Conservation (phyloP, 1,284 basidiomycete species). For the Ganoderma lingzhi region DNA sequence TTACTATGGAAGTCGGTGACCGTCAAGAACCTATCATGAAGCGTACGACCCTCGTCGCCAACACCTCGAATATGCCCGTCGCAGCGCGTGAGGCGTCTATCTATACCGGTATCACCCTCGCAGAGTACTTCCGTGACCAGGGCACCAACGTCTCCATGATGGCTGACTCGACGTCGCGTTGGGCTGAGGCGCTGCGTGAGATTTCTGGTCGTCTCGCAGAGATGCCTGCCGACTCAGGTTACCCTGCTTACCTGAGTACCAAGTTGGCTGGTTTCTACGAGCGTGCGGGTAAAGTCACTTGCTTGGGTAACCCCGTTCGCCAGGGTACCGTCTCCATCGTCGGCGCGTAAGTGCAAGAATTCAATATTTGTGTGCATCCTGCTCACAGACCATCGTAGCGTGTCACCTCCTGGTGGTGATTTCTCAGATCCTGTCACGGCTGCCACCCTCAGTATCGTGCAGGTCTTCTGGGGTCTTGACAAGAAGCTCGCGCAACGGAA, state of each 20-base stretch:
- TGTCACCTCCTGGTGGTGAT: conserved; percentile 98
- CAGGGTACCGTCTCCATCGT: conserved; percentile 98
- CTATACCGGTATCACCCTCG: conserved; percentile 99
- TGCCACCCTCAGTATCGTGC: conserved; percentile 97
- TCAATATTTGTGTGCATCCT: background rate
- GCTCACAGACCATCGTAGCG: conserved; percentile 55
- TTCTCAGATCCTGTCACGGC: conserved; percentile 99
- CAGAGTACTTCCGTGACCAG: conserved; percentile 99
- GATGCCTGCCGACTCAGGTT: conserved; percentile 99
- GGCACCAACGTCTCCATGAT: conserved; percentile 99
- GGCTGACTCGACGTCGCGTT: conserved; percentile 99
- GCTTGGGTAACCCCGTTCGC: conserved; percentile 90
- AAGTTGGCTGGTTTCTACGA: conserved; percentile 99
- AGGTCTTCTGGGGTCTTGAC: conserved; percentile 97
- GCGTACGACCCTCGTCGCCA: conserved; percentile 98
- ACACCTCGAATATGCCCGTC: conserved; percentile 99
- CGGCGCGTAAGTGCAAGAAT: conserved; percentile 81
- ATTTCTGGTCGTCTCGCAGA: conserved; percentile 99
- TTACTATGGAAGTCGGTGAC: conserved; percentile 90
- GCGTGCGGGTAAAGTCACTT: conserved; percentile 96
- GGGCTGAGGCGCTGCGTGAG: conserved; percentile 99
- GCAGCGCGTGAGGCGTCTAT: conserved; percentile 99
- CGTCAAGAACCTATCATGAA: conserved; percentile 99
- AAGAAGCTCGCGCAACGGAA: conserved; percentile 98
- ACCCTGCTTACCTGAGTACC: conserved; percentile 96